A percentile compares a stretch with the other conserved stretches of the same genome.
These are phyloP conservation scores for Stephanodiscus minutulus DNA, from an alignment of 108 stramenopile species.

Conservation along the genomic window DNA sequence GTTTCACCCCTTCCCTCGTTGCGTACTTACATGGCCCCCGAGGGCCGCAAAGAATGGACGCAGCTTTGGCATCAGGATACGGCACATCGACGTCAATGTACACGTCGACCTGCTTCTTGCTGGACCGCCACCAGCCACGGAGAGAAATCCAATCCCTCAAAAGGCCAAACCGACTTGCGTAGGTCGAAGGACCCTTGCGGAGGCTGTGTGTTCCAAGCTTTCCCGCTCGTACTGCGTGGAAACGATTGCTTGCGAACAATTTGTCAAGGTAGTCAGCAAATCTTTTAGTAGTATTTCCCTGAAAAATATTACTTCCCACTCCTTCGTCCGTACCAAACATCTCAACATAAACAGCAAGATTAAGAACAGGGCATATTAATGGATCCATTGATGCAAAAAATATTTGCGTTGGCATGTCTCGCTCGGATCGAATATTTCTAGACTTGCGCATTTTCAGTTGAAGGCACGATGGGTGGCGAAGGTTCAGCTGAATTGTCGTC, in stretches of 20 bases:
- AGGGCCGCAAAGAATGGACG: not conserved
- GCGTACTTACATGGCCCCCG: constrained; percentile 12
- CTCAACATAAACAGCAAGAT: constrained; percentile 1
- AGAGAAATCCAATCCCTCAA: not conserved
- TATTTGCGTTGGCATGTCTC: constrained; percentile 13
- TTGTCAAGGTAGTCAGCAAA: not conserved
- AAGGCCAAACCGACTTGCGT: not conserved
- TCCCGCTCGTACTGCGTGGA: too few relatives aligned
- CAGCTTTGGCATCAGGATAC: constrained; percentile 10
- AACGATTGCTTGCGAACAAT: too few relatives aligned
- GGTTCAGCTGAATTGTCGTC: not conserved
- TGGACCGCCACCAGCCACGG: constrained; percentile 2
- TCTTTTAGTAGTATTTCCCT: not conserved
- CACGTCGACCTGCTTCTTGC: constrained; percentile 1
- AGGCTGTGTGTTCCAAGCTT: too few relatives aligned
- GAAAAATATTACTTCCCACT: not conserved
- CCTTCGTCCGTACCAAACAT: not conserved
- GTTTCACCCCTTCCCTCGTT: not conserved
- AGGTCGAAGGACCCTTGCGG: not conserved
- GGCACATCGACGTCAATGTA: constrained; percentile 7
- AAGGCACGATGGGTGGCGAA: not conserved
- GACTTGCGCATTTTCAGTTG: constrained; percentile 10
- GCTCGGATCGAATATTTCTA: constrained; percentile 14
- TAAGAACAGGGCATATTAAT: constrained; percentile 5
- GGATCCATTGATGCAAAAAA: constrained; percentile 17